These are phyloP conservation scores for Diaporthe citriasiana DNA, from an alignment of 2,329 filamentous ascomycete species.

Conservation along the genomic window DNA sequence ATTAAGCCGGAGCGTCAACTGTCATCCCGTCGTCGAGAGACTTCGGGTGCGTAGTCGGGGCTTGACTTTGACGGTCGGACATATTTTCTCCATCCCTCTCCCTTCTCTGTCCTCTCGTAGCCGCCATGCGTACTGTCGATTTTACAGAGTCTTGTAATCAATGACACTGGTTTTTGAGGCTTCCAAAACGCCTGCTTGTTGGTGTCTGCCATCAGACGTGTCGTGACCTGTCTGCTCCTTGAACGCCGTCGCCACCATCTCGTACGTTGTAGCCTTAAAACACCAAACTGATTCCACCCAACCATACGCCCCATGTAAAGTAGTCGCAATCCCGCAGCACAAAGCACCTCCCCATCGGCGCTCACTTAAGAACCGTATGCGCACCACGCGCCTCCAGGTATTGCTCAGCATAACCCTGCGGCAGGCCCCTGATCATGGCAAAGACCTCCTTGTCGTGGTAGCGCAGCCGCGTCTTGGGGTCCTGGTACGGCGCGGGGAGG, in stretches of 20 bases:
- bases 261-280: neutral
- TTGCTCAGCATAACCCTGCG: slow-evolving; percentile 86
- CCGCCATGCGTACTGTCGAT: neutral
- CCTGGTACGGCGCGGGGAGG: slow-evolving; percentile 89
- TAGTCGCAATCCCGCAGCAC: neutral
- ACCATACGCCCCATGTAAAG: neutral
- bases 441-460: slow-evolving; percentile 97
- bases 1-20: slow-evolving; percentile 99
- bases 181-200: neutral
- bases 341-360: slow-evolving; percentile 32
- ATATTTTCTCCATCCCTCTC: slow-evolving; percentile 56
- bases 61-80: slow-evolving; percentile 97
- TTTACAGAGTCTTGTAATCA: neutral
- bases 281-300: slow-evolving; percentile 2
- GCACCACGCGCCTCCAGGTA: slow-evolving; percentile 92
- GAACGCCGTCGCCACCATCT: slow-evolving; percentile 35
- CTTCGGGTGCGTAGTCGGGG: slow-evolving; percentile 86
- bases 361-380: slow-evolving; percentile 92
- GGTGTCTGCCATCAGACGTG: neutral
- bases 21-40: slow-evolving; percentile 84
- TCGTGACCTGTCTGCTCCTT: neutral
- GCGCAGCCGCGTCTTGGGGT: slow-evolving; percentile 92
- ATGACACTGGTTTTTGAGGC: neutral
- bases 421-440: slow-evolving; percentile 82
- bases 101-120: slow-evolving; percentile 37